Base-by-base conservation (phyloP, 768 basidiomycete genomes). In the Agaricus subrufescens region DNA sequence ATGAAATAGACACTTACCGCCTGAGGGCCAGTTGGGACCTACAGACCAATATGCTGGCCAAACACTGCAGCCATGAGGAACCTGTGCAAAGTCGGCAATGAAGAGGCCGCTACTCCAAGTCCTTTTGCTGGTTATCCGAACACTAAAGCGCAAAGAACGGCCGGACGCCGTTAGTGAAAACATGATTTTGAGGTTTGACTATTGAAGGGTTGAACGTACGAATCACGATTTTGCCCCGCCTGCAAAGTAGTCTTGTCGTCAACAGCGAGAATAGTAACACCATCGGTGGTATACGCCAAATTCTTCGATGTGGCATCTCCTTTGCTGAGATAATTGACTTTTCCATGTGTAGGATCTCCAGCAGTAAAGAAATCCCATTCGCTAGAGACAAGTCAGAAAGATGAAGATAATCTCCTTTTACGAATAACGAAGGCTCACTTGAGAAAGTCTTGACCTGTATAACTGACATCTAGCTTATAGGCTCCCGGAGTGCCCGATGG, bases 21-120 rank as follows among this genome's bases (percentile, higher is more conserved):
- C 68, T 25, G 34, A 15, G 3, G 82, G 82, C 84, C 83, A 85
- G 45, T 75, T 63, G 2, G 77, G 72, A 7, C 83, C 82, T 44
- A 75, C 71, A 3, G 76, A 74, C 76, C 77, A 81, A 47, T 70
- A 81, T 25, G 78, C 78, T 3, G 87, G 69, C 86, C 87, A 71
- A 70, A 85, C 78, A 52, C 79, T 75, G 64, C 86, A 89, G 0
- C 89, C 89, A 51, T 81, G 76, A 8, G 89, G 89, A 85, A 89
- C 87, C 1, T 79, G 71, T 50, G 65, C 76, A 54, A 89, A 80
- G 62, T 91, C 89, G 15, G 89, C 77, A 60, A 91, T 83, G 72
- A 91, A 89, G 10, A 91, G 73, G 3, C 89, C 89, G n/a, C 74
- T 67, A 47, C 69, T 79, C 64, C 83, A 91, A 25, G 66, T 72